Evolutionary conservation across 495 filamentous ascomycete species (phyloP), one percentile per base, ranked within the genome.

Genomic region (Geopyxis carbonaria): DNA sequence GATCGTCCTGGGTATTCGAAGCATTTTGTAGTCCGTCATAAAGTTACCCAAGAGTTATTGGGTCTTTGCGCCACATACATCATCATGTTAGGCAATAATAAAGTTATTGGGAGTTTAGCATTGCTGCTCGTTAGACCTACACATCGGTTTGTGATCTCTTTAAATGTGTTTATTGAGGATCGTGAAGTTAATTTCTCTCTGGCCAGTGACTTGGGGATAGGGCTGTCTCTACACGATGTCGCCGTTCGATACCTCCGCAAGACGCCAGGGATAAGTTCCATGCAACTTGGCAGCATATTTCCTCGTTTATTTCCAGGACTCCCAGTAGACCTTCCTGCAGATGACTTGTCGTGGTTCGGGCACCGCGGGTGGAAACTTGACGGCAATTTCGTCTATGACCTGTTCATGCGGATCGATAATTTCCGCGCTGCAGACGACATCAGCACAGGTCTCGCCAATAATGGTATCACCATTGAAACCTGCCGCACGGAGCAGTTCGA

Each of bases 11-110:
- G 72, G 5, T 72, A 69, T 47, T 69, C 67, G 24, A 73, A 67
- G 63, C 69, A 75, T 48, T 75, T 73, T 44, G 61, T 76, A 36
- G 70, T 75, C 31, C 65, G 66, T 22, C 64, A 70, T 16, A 62
- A 66, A 3, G 61, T 53, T 33, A 65, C 56, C 10, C 53, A 57
- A 16, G 61, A 64, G 31, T 40, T 75, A 9, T 57, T 75, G 21
- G 72, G 72, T 1, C 71, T 75, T 40, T 70, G 65, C 50, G 70
- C 70, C 15, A 73, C 69, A 13, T 76, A 72, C 55, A 44, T 66
- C 62, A 46, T 69, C 60, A 37, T 73, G 67, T 55, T 62, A 57
- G 38, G 68, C 62, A 47, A 60, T 61, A 65, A 72, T 44, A 59
- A 63, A 36, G 49, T 73, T 34, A 63, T 75, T 42, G 72, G 69